Evolutionary conservation across 75 land plant genomes (phyloP), one percentile per base, ranked within the genome.

Genomic region (Chamaecyparis obtusa): DNA sequence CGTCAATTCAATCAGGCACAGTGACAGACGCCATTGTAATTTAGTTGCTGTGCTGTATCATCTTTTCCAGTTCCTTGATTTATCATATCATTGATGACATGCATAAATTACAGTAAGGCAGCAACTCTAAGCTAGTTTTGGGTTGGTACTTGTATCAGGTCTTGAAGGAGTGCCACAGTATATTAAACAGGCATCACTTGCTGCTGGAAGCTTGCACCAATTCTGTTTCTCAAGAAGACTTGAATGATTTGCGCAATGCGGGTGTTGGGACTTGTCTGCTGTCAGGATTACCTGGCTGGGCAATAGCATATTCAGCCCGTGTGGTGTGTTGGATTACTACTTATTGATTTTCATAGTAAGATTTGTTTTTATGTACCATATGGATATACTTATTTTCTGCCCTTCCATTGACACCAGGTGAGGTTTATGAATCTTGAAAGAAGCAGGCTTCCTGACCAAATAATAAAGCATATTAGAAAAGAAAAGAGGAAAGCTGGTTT

Each of bases 191-290:
- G 1, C 94, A 95, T 84, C 90, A 90, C 46, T 83, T 98, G 77
- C 91, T 98, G 87, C 90, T 98, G 35, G 95, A 95, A 90, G 97
- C 99, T 84, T 98, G 99, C 90, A 74, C 84, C 32, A 91, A 92
- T 90, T 85, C 64, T 55, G 94, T 94, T 43, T 92, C 99, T 77
- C 85, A 91, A 86, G 91, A 91, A 79, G 99, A 97, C 83, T 91
- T 88, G 69, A 88, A 91, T 85, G 99, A 93, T 64, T 75, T 98
- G 90, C 93, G 93, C 76, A 91, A 89, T 88, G 99, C 99, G 60
- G 97, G 99, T 36, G 86, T 98, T 72, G 99, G 99, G 35, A 89
- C 93, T 82, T 97, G 99, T 92, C 89, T 98, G 87, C 96, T 98
- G 72, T 89, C 90, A 77, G 99, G 95, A 16, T 90, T 98, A 87